Conservation (phyloP, 352 stramenopile species). For the Thraustotheca clavata region DNA sequence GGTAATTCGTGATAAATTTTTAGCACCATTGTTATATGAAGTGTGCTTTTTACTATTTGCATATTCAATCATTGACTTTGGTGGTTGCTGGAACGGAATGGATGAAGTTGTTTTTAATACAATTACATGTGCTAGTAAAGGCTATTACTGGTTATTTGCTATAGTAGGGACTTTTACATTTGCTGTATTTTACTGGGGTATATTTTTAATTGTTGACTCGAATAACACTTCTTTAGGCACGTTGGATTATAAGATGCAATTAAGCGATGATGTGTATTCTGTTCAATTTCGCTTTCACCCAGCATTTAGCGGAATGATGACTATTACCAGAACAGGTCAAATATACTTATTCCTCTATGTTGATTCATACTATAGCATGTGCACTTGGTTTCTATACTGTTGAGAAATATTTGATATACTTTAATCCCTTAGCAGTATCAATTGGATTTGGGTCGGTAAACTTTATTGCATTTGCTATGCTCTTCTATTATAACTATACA, state of each 20-base stretch:
- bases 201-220: neutral
- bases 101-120: neutral
- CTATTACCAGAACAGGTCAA: neutral
- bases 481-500: conserved; percentile 17
- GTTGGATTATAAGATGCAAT: conserved; percentile 15
- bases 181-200: conserved; percentile 3
- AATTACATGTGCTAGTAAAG: neutral
- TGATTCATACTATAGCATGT: neutral
- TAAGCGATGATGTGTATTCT: conserved; percentile 12
- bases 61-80: conserved; percentile 12
- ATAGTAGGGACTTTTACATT: neutral
- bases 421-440: neutral
- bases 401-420: conserved; percentile 2
- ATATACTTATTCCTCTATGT: neutral
- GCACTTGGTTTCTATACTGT: conserved; percentile 3
- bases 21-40: conserved; percentile 16
- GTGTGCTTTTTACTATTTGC: neutral
- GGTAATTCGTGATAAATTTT: neutral
- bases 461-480: neutral
- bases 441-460: neutral
- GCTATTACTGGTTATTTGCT: neutral
- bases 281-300: conserved; percentile 19
- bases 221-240: conserved; percentile 10
- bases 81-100: conserved; percentile 1
- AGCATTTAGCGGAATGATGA: conserved; percentile 14